Base-by-base conservation (phyloP, 306 rosid genomes). In the Fragaria iinumae region DNA sequence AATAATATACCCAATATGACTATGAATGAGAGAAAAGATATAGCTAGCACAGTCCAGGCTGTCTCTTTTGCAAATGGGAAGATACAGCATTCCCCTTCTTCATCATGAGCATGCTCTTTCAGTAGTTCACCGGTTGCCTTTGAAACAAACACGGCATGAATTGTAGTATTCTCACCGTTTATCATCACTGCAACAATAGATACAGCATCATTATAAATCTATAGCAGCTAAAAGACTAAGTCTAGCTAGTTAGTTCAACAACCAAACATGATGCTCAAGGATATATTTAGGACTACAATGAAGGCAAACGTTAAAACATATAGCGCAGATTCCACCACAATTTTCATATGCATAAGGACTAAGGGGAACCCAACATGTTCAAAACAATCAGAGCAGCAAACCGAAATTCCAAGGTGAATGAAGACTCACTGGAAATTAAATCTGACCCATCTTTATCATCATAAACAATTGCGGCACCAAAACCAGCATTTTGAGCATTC, bases 11-110 rank as follows among this genome's bases (percentile, higher is more conserved):
- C 71, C 62, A 78, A 80, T 73, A 84, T 55, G 70, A 74, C 67
- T 11, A 77, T 38, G 67, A 84, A 80, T 38, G 84, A 80, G 50
- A 80, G 53, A 39, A 80, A 80, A 32, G 84, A 84, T 73, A 84
- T 77, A 11, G 82, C 84, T 17, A 84, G 41, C 55, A 80, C 87
- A 1, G 82, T 77, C 87, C 87, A 84, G 21, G 84, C 71, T n/a
- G 74, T 68, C 74, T 71, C 87, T 69, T 27, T 69, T 55, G 47
- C 72, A 18, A 53, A 36, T 38, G 84, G 74, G 59, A 62, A 80
- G 23, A 84, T 69, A 70, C 87, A 84, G 71, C 87, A 84, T 55
- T 77, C 84, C 48, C 71, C 78, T 34, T 53, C 73, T 45, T 77
- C 55, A 16, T 63, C 82, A 9, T 2, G 60, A 68, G 82, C 77